Percentiles rank a stretch among this genome's conserved stretches.
Conservation (phyloP, 805 yeast species). For the Myxozyma monticola region DNA sequence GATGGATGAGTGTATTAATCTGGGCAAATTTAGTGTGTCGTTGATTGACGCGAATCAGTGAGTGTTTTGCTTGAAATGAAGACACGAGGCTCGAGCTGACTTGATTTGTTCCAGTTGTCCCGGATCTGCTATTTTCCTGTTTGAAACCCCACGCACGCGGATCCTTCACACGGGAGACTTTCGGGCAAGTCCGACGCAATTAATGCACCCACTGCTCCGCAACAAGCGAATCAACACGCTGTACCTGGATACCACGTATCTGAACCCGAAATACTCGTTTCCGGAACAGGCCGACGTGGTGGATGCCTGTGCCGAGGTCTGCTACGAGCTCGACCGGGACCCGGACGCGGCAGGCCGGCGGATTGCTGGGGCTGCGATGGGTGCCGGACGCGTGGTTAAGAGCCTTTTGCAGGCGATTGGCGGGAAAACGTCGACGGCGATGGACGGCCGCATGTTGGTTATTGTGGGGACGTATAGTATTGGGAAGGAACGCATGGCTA, state of each 20-base stretch:
- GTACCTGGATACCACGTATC: constrained; percentile 88
- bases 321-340: constrained; percentile 41
- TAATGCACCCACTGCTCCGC: constrained; percentile 41
- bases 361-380: constrained; percentile 6
- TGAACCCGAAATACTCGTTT: constrained; percentile 70
- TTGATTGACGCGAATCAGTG: constrained; percentile 80
- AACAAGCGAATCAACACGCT: constrained; percentile 52
- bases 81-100: no score
- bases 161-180: constrained; percentile 92
- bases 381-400: not conserved
- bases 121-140: constrained; percentile 81
- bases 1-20: constrained; percentile 44
- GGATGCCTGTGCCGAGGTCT: constrained; percentile 55
- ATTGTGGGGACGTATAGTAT: constrained; percentile 87
- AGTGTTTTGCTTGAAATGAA: constrained; percentile 3
- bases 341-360: constrained; percentile 10
- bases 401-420: not conserved
- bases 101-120: constrained; percentile 57
- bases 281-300: constrained; percentile 77
- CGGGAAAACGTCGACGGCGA: constrained; percentile 5
- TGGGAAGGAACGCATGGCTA: constrained; percentile 87
- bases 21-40: constrained; percentile 55
- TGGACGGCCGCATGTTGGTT: constrained; percentile 48
- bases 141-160: constrained; percentile 45
- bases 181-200: constrained; percentile 60